Percentiles rank a stretch among this genome's conserved stretches.
phyloP scores from a whole-genome alignment of 345 rosid genomes.

The Populus simonii region DNA sequence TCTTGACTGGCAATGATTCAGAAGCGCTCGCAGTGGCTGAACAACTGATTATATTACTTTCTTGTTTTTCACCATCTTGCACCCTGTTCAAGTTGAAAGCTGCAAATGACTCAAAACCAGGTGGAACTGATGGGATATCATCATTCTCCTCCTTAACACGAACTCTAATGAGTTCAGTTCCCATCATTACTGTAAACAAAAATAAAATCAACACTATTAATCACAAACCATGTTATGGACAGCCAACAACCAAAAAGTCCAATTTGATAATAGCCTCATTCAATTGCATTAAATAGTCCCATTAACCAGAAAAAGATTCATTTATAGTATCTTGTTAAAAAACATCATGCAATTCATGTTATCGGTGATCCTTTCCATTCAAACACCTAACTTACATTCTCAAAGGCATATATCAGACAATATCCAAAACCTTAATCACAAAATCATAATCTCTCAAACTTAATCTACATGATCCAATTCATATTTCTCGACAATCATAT shows the following conservation, averaged over 20 bases:
- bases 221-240: not conserved
- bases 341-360: not conserved
- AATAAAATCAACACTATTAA: not conserved
- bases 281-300: not conserved
- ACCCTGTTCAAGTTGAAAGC: conserved; percentile 57
- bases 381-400: not conserved
- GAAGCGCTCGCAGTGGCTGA: conserved; percentile 41
- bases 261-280: not conserved
- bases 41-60: conserved; percentile 27
- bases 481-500: not conserved
- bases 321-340: not conserved
- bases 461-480: not conserved
- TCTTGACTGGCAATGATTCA: conserved; percentile 39
- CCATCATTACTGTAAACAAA: conserved; percentile 51
- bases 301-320: not conserved
- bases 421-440: not conserved
- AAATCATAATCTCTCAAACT: not conserved
- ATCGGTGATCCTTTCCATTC: not conserved
- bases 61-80: conserved; percentile 40
- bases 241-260: not conserved
- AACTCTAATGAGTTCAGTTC: conserved; percentile 82
- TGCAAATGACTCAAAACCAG: conserved; percentile 90
- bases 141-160: conserved; percentile 81
- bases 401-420: not conserved
- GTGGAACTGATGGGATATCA: conserved; percentile 83